A percentile compares a stretch with the other conserved stretches of the same genome.
These are phyloP conservation scores for Phialophora expanda DNA, from an alignment of 2,329 filamentous ascomycete species.

Conservation along the genomic window DNA sequence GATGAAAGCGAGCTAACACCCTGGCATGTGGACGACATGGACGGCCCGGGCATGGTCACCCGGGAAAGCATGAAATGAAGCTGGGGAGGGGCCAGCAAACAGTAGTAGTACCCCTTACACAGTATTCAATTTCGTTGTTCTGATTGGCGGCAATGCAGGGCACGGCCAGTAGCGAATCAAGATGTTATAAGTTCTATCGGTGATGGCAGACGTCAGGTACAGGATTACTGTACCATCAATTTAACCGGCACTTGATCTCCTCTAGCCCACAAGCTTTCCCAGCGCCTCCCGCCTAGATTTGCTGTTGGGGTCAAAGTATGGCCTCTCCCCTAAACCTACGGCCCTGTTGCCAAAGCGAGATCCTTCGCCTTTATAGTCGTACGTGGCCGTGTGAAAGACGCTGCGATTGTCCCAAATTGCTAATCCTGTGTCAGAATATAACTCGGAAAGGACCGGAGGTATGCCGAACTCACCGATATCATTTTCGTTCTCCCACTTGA, in stretches of 20 bases:
- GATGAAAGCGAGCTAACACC: too few relatives aligned
- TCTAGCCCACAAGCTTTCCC: not conserved
- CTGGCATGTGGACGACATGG: too few relatives aligned
- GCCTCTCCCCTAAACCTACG: slow-evolving; percentile 45
- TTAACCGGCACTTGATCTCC: not conserved
- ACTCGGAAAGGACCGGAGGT: not conserved
- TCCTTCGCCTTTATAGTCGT: slow-evolving; percentile 44
- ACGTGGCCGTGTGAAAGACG: slow-evolving; percentile 43
- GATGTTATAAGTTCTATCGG: not conserved
- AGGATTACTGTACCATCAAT: too few relatives aligned
- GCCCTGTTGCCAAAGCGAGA: slow-evolving; percentile 43
- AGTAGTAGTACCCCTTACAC: too few relatives aligned
- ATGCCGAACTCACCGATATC: slow-evolving; percentile 49
- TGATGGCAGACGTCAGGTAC: not conserved
- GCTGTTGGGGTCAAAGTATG: slow-evolving; percentile 45
- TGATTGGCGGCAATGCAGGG: too few relatives aligned
- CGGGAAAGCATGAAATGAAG: too few relatives aligned
- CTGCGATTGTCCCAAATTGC: slow-evolving; percentile 47
- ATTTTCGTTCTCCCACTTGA: slow-evolving; percentile 57
- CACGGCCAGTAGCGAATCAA: too few relatives aligned
- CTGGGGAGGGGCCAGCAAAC: too few relatives aligned
- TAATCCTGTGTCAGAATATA: slow-evolving; percentile 6
- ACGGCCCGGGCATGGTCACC: too few relatives aligned
- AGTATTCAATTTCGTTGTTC: too few relatives aligned
- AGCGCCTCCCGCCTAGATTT: slow-evolving; percentile 28